Evolutionary conservation across 768 basidiomycete genomes (phyloP).

Genomic region (Tulasnella sp.): DNA sequence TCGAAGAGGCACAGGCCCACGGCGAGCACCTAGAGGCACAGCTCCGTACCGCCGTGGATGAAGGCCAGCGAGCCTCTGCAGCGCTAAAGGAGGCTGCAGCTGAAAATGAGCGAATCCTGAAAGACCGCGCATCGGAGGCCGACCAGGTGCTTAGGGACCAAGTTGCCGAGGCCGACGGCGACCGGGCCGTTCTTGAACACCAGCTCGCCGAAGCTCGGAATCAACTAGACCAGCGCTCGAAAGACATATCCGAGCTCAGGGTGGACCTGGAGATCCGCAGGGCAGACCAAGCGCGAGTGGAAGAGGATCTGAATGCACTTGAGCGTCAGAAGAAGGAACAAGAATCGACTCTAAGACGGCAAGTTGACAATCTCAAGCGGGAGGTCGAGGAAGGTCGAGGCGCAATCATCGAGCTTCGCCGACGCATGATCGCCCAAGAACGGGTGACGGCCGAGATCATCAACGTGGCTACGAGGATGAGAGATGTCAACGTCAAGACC

Average conservation of each 20-base stretch:
- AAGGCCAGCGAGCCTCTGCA: slow-evolving; percentile 65
- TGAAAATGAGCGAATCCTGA: slow-evolving; percentile 77
- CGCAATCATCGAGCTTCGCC: slow-evolving; percentile 59
- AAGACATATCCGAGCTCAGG: slow-evolving; percentile 60
- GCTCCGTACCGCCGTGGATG: slow-evolving; percentile 62
- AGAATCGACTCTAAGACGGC: not conserved
- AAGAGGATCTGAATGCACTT: slow-evolving; percentile 64
- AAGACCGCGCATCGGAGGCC: slow-evolving; percentile 62
- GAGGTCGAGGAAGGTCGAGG: slow-evolving; percentile 66
- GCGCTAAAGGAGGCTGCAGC: slow-evolving; percentile 63
- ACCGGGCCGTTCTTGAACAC: slow-evolving; percentile 87
- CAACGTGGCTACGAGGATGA: slow-evolving; percentile 35
- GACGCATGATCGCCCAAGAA: slow-evolving; percentile 47
- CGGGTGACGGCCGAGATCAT: slow-evolving; percentile 16
- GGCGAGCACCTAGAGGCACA: slow-evolving; percentile 67
- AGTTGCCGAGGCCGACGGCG: slow-evolving; percentile 88
- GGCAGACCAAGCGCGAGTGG: slow-evolving; percentile 62
- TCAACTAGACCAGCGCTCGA: slow-evolving; percentile 56
- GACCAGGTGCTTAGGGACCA: slow-evolving; percentile 75
- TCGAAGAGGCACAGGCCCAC: slow-evolving; percentile 70
- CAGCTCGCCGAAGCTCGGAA: slow-evolving; percentile 73
- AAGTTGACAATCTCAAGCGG: slow-evolving; percentile 40
- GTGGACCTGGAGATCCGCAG: slow-evolving; percentile 61
- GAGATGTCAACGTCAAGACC: slow-evolving; percentile 71
- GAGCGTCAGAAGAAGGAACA: slow-evolving; percentile 7